Conservation (phyloP, 2,329 filamentous ascomycete species). For the Cytospora piceicola region DNA sequence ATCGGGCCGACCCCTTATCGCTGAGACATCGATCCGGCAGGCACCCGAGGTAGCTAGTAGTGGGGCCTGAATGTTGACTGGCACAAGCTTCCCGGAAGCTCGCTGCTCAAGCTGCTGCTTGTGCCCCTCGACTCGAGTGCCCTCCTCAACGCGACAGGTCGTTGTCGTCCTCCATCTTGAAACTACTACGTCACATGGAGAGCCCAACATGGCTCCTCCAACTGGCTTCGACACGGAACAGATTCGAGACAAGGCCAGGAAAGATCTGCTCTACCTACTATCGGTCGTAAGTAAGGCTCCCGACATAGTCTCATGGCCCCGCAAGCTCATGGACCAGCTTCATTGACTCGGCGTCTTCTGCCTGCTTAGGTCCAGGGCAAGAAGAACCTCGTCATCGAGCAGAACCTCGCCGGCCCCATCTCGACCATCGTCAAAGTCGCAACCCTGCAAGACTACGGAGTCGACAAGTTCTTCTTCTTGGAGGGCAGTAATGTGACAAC, state of each 20-base stretch:
- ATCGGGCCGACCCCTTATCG: constrained; percentile 12
- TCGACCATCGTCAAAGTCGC: constrained; percentile 94
- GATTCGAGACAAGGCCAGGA: constrained; percentile 79
- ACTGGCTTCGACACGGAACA: constrained; percentile 74
- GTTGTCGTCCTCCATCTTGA: constrained; percentile 3
- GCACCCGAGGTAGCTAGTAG: not conserved
- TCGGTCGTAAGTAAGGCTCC: constrained; percentile 78
- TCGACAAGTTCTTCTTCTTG: constrained; percentile 95
- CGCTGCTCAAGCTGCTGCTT: constrained; percentile 9
- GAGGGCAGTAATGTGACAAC: constrained; percentile 96
- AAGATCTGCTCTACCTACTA: constrained; percentile 86
- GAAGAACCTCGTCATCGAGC: constrained; percentile 96
- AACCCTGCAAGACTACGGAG: constrained; percentile 93
- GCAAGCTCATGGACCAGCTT: constrained; percentile 30
- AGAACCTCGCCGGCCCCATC: constrained; percentile 84
- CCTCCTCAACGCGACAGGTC: not conserved
- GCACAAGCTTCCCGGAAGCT: constrained; percentile 15
- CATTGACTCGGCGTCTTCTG: constrained; percentile 28
- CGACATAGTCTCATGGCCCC: constrained; percentile 21
- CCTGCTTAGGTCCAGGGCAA: constrained; percentile 84
- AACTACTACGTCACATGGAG: constrained; percentile 45
- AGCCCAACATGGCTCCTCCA: constrained; percentile 70
- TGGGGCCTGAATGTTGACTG: not conserved
- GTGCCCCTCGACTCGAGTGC: not conserved
- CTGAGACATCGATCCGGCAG: constrained; percentile 7